A percentile compares a stretch with the other conserved stretches of the same genome.
Conservation (phyloP, 169 alveolate species). For the Eimeria falciformis region DNA sequence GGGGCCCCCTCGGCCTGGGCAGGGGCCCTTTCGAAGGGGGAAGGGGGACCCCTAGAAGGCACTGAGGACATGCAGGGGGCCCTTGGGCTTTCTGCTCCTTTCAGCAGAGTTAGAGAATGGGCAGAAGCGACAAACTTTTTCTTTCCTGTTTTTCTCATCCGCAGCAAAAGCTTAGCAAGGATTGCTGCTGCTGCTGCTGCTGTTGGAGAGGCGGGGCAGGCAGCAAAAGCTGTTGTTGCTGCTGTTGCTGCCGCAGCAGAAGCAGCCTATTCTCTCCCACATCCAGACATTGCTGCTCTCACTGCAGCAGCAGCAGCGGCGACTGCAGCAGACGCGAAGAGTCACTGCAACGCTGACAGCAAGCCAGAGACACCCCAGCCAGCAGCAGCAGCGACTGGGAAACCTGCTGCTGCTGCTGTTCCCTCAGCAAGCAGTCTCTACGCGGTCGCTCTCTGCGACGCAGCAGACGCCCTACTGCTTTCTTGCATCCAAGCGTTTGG, state of each 20-base stretch:
- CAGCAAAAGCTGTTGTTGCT: constrained; percentile 41
- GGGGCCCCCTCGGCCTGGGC: constrained; percentile 31
- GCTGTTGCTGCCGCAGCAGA: constrained; percentile 60
- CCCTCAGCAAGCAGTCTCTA: constrained; percentile 21
- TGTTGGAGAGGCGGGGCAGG: constrained; percentile 10
- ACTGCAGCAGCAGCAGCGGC: constrained; percentile 58
- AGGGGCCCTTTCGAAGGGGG: constrained; percentile 2
- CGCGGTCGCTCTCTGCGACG: constrained; percentile 69
- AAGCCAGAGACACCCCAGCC: not conserved
- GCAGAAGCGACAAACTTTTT: constrained; percentile 33
- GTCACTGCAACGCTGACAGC: not conserved
- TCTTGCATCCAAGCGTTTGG: constrained; percentile 75
- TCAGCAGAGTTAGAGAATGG: constrained; percentile 31
- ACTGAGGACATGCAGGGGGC: not conserved
- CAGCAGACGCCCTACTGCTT: constrained; percentile 68
- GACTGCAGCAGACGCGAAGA: not conserved
- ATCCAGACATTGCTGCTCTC: constrained; percentile 30
- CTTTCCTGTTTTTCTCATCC: constrained; percentile 12
- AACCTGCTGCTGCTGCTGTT: constrained; percentile 9
- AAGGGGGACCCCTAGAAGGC: not conserved
- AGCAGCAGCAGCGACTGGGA: not conserved
- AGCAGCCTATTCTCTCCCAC: constrained; percentile 27
- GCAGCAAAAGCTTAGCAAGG: constrained; percentile 34
- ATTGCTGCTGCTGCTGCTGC: constrained; percentile 62
- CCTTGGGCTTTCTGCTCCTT: constrained; percentile 23